Conservation (phyloP, 208 protist species). For the Zelonia costaricensis region DNA sequence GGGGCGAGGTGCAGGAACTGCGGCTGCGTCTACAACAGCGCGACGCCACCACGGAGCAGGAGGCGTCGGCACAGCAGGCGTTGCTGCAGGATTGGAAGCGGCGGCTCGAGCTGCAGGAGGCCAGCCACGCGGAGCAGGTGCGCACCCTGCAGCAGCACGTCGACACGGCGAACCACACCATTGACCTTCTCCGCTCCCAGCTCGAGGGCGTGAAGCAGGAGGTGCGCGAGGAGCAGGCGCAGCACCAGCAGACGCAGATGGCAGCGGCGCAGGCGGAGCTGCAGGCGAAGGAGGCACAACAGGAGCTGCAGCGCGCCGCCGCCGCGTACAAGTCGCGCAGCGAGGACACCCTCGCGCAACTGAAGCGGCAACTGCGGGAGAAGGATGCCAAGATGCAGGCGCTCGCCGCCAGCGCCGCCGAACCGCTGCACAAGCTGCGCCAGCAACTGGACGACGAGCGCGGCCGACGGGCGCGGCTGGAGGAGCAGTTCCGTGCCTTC, state of each 20-base stretch:
- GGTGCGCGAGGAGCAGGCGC: slow-evolving; percentile 45
- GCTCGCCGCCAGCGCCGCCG: slow-evolving; percentile 52
- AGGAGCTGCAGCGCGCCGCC: slow-evolving; percentile 48
- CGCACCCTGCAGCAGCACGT: slow-evolving; percentile 41
- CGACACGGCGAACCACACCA: slow-evolving; percentile 61
- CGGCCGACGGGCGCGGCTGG: slow-evolving; percentile 58
- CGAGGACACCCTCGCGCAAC: slow-evolving; percentile 59
- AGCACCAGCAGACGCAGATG: slow-evolving; percentile 51
- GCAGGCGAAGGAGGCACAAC: slow-evolving; percentile 39
- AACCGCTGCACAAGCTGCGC: slow-evolving; percentile 77
- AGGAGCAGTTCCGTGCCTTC: slow-evolving; percentile 71
- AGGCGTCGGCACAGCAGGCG: slow-evolving; percentile 32
- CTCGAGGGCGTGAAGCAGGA: slow-evolving; percentile 55
- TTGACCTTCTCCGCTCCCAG: slow-evolving; percentile 52
- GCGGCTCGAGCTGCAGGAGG: slow-evolving; percentile 41
- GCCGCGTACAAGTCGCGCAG: slow-evolving; percentile 45
- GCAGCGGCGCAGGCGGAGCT: slow-evolving; percentile 47
- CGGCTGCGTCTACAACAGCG: slow-evolving; percentile 41
- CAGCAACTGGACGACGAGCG: slow-evolving; percentile 87
- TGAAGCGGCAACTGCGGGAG: slow-evolving; percentile 83
- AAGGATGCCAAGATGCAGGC: slow-evolving; percentile 77
- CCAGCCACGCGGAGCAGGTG: slow-evolving; percentile 21
- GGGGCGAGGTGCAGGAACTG: slow-evolving; percentile 27
- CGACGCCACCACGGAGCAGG: slow-evolving; percentile 41
- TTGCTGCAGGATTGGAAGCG: slow-evolving; percentile 42